Base-by-base conservation (phyloP, 2,329 filamentous ascomycete species). In the Aspergillus vadensis region DNA sequence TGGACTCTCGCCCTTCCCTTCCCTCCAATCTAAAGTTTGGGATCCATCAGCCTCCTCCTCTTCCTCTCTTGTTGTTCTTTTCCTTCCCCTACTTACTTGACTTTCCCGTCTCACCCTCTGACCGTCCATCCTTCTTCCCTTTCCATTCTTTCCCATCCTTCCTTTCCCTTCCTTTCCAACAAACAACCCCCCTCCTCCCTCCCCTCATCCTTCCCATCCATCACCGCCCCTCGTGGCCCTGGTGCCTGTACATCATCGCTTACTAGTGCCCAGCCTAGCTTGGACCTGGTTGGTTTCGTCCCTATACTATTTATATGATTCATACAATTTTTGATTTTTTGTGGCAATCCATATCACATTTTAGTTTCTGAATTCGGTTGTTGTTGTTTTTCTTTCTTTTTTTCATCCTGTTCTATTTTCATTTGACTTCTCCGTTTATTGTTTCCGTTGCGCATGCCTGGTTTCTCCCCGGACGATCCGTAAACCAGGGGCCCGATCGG, bases 221-320 rank as follows among this genome's bases (percentile, higher is more conserved):
- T 54, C 25, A 41, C 38, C 50, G 30, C 53, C 32, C 25, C 23
- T 61, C 55, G 55, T 62, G 59, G 62, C 51, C 59, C 57, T 59
- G 52, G 62, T 63, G 56, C 62, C 62, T 63, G 62, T 63, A 61
- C 49, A 63, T 63, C 61, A 49, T 55, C 48, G 44, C 56, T 36
- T 36, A 36, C 62, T 55, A 61, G 54, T 60, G 48, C 50, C 51
- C 48, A 53, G 48, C 50, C 51, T 39, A 53, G 44, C 56, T 43
- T 30, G 43, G 43, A 47, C 39, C 41, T 21, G 39, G 41, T 55
- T 14, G 38, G 38, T 52, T 54, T 17, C 36, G 14, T 32, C 17
- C 43, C 48, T 30, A 23, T 55, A 27, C 49, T 19, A 39, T 47
- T 32, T 27, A 36, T 61, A 58, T 36, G 32, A 36, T 52, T 51